Conservation (phyloP, 2,329 filamentous ascomycete species). For the Fusarium sp. region DNA sequence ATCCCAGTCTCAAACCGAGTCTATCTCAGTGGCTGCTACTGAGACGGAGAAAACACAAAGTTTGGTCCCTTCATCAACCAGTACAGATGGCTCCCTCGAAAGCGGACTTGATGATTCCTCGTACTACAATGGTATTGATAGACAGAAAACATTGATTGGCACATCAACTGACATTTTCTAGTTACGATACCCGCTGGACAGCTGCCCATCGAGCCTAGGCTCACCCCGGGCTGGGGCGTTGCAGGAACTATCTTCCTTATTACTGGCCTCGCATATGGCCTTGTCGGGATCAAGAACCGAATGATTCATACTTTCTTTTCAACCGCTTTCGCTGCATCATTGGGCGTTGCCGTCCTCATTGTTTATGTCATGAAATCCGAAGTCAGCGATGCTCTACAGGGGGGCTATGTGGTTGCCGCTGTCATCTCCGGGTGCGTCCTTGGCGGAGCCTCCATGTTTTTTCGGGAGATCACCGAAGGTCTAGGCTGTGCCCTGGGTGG, state of each 20-base stretch:
- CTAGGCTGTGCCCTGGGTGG: slow-evolving; percentile 89
- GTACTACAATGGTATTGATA: slow-evolving; percentile 47
- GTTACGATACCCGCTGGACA: slow-evolving; percentile 58
- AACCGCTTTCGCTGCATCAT: slow-evolving; percentile 73
- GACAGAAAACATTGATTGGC: background rate
- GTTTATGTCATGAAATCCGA: slow-evolving; percentile 88
- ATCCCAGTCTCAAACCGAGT: slow-evolving; percentile 9
- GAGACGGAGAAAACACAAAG: slow-evolving; percentile 19
- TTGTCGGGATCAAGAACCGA: slow-evolving; percentile 84
- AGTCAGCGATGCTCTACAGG: slow-evolving; percentile 78
- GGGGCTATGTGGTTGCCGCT: slow-evolving; percentile 83
- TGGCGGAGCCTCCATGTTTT: slow-evolving; percentile 77
- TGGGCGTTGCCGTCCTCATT: slow-evolving; percentile 83
- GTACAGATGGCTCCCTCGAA: slow-evolving; percentile 25
- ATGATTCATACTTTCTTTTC: slow-evolving; percentile 85
- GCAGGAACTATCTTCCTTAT: slow-evolving; percentile 79
- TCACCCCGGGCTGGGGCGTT: slow-evolving; percentile 85
- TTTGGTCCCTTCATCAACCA: slow-evolving; percentile 26
- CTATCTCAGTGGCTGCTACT: slow-evolving; percentile 19
- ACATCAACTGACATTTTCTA: slow-evolving; percentile 35
- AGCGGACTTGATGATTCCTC: slow-evolving; percentile 42
- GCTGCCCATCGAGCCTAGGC: slow-evolving; percentile 74
- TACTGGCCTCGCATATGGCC: slow-evolving; percentile 72
- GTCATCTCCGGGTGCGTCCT: slow-evolving; percentile 77
- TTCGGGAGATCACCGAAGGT: slow-evolving; percentile 81